Base-by-base conservation (phyloP, 2,329 filamentous ascomycete genomes). In the Apiospora kogelbergensis region DNA sequence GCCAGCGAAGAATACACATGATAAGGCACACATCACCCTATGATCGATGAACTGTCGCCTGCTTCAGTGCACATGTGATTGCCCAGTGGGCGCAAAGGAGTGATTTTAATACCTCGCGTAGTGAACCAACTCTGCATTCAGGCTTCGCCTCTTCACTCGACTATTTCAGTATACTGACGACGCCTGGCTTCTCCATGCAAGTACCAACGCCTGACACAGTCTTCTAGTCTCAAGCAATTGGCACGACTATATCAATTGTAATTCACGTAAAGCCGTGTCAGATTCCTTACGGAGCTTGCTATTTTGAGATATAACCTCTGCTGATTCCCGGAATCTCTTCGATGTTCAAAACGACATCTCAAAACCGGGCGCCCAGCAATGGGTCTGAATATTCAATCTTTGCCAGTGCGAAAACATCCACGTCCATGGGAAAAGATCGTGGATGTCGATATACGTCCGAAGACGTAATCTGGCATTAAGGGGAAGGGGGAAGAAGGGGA, bases 391-490 rank as follows among this genome's bases (percentile, higher is more conserved):
- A n/a, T 74, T 83, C 76, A 42, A 77, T 86, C 82, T 86, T 80
- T 86, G 85, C 85, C 85, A 87, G 79, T 78, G 84, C 84, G 85
- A 86, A 86, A 86, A 87, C 84, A 84, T 81, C 78, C 81, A 82
- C 77, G 81, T 79, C 83, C 82, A 85, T 81, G 65, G 67, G 76
- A 68, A 76, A 67, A 73, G 81, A 80, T 80, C 71, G 77, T 81
- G 81, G 80, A 85, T 82, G 85, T 83, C 84, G 84, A 68, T 70
- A 67, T 67, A 68, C 65, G 67, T 45, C 57, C 67, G 69, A 70
- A 67, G 64, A 68, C 65, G 57, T 68, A 67, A 68, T 60, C 57
- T 70, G 69, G 69, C 69, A 68, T 65, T 3, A 13, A 33, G 33
- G 33, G 40, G 40, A 42, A 60, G 30, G 17, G 24, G 6, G 17